These are phyloP conservation scores for Alternaria angustiovoidea DNA, from an alignment of 2,329 filamentous ascomycete genomes.

Conservation along the genomic window DNA sequence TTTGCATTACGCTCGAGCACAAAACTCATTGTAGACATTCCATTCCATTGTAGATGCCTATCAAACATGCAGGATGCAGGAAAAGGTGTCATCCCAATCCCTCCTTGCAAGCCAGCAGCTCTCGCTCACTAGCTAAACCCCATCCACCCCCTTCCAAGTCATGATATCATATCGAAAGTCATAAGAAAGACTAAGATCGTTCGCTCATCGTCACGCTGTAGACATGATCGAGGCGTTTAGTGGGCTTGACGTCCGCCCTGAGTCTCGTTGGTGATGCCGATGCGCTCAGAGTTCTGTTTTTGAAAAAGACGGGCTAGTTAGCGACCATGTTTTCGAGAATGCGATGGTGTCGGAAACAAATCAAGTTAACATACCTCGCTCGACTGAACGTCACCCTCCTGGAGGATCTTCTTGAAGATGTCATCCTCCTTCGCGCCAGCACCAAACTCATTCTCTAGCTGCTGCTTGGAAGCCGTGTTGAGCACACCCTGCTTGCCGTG, in stretches of 20 bases:
- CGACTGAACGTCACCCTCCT: conserved; percentile 66
- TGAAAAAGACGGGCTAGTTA: conserved; percentile 8
- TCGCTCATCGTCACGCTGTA: conserved; percentile 1
- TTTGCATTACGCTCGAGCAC: too few species aligned
- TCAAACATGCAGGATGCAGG: conserved; percentile 4
- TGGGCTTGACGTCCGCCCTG: conserved; percentile 47
- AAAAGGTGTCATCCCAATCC: conserved; percentile 7
- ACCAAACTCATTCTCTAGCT: conserved; percentile 87
- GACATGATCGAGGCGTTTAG: conserved; percentile 25
- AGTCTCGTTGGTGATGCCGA: conserved; percentile 54
- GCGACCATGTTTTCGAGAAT: neutral
- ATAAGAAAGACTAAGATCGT: conserved; percentile 10
- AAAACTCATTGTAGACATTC: neutral
- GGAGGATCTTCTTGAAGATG: conserved; percentile 80
- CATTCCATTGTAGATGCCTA: neutral
- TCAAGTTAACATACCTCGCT: conserved; percentile 30
- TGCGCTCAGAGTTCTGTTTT: conserved; percentile 50
- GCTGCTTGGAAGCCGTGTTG: conserved; percentile 76
- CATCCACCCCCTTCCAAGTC: conserved; percentile 8
- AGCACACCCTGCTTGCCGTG: conserved; percentile 85
- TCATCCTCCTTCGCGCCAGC: conserved; percentile 76
- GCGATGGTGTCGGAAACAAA: too few species aligned
- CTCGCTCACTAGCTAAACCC: neutral
- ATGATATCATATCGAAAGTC: conserved; percentile 31
- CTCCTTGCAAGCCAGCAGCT: conserved; percentile 9